Evolutionary conservation across 768 basidiomycete genomes (phyloP).

Genomic region (Tremella yokohamensis): DNA sequence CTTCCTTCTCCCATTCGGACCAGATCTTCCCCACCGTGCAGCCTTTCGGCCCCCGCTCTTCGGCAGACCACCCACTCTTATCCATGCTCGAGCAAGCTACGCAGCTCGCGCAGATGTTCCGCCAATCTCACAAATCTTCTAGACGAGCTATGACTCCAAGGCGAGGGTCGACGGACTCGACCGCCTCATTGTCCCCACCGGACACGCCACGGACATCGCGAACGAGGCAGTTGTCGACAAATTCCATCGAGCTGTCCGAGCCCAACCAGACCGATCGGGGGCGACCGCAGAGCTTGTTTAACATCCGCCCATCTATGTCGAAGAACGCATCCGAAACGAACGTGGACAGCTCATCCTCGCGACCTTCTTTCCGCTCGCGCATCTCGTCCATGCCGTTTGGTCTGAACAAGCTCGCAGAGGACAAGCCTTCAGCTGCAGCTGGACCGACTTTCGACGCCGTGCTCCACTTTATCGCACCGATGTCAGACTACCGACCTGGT

Average conservation of each 20-base stretch:
- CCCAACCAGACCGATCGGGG: background rate
- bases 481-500: constrained; percentile 11
- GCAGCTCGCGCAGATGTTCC: constrained; percentile 6
- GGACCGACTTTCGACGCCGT: constrained; percentile 29
- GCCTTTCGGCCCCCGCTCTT: constrained; percentile 13
- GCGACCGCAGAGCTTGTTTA: background rate
- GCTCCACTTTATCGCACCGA: constrained; percentile 30
- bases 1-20: constrained; percentile 9
- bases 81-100: constrained; percentile 24
- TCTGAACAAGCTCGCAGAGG: constrained; percentile 3
- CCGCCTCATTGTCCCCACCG: background rate
- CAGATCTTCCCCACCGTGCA: constrained; percentile 29
- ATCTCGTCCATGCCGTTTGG: constrained; percentile 15
- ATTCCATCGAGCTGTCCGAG: background rate
- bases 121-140: background rate
- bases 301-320: background rate
- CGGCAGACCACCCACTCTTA: constrained; percentile 9
- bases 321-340: background rate
- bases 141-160: background rate
- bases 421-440: background rate
- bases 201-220: constrained; percentile 6
- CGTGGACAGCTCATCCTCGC: background rate
- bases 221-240: background rate
- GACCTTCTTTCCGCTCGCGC: background rate
- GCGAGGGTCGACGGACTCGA: constrained; percentile 10